phyloP scores from a whole-genome alignment of 768 basidiomycete genomes.

The Symmetrospora coprosmae region DNA sequence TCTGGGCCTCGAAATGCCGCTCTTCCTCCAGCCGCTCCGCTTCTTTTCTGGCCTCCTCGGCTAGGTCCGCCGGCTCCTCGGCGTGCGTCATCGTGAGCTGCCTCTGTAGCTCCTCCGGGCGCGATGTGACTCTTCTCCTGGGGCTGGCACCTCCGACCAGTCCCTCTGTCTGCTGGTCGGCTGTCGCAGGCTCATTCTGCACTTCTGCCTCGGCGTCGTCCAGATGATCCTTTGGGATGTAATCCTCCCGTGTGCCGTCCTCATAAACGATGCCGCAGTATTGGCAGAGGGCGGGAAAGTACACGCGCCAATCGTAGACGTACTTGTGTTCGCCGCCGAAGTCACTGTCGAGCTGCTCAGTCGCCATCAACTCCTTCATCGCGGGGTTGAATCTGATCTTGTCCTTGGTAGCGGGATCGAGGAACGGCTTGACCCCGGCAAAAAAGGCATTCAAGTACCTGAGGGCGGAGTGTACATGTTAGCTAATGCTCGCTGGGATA shows the following conservation, averaged over 20 bases:
- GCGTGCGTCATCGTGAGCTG: too few relatives aligned
- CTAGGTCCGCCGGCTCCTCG: too few relatives aligned
- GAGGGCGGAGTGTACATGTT: background rate
- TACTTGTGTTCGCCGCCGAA: slow-evolving; percentile 56
- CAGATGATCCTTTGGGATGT: background rate
- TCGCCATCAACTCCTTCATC: slow-evolving; percentile 58
- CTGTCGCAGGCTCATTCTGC: too few relatives aligned
- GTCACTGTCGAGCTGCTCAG: slow-evolving; percentile 61
- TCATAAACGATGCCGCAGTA: slow-evolving; percentile 21
- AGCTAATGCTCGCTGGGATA: background rate
- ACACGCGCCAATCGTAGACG: slow-evolving; percentile 48
- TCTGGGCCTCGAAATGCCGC: too few relatives aligned
- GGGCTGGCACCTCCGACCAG: too few relatives aligned
- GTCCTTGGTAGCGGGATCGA: slow-evolving; percentile 75
- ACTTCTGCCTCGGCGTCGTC: background rate
- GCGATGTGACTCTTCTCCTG: too few relatives aligned
- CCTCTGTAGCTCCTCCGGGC: too few relatives aligned
- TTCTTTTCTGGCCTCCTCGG: too few relatives aligned
- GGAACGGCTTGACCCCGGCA: slow-evolving; percentile 59
- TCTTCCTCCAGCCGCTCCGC: too few relatives aligned
- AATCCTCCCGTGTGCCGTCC: slow-evolving; percentile 11
- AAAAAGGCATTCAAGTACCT: slow-evolving; percentile 40
- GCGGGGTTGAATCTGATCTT: slow-evolving; percentile 90
- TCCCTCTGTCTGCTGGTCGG: too few relatives aligned
- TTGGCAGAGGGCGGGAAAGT: slow-evolving; percentile 18